Evolutionary conservation across 2,329 filamentous ascomycete species (phyloP).

Genomic region (Sphaerulina vaccinii): DNA sequence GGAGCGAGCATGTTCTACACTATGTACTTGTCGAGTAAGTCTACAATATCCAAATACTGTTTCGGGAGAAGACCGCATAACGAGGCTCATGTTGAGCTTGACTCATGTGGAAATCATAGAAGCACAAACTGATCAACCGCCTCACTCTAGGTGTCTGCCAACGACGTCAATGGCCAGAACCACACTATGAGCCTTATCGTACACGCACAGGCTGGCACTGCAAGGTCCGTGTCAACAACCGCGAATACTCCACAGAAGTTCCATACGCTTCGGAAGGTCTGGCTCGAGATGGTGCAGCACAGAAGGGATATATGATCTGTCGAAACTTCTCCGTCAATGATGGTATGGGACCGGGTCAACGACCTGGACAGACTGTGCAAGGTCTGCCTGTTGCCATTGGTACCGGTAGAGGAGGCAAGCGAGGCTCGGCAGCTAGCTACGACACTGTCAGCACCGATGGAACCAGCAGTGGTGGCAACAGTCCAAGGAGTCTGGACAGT

Average conservation of each 20-base stretch:
- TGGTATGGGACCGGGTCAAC: constrained; percentile 70
- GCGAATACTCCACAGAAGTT: constrained; percentile 90
- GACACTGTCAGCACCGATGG: constrained; percentile 47
- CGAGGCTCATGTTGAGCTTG: constrained; percentile 23
- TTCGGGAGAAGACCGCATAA: constrained; percentile 16
- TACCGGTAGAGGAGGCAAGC: constrained; percentile 54
- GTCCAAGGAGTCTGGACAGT: constrained; percentile 50
- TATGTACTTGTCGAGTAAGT: constrained; percentile 59
- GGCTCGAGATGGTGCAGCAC: constrained; percentile 89
- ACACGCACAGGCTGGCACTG: constrained; percentile 77
- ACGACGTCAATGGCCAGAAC: constrained; percentile 89
- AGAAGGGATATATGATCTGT: constrained; percentile 96
- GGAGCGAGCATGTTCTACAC: constrained; percentile 40
- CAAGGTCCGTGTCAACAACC: constrained; percentile 90
- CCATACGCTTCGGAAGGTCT: constrained; percentile 78
- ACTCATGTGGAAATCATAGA: constrained; percentile 10
- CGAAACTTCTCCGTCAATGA: constrained; percentile 96
- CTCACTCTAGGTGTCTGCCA: constrained; percentile 74
- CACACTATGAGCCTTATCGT: constrained; percentile 79
- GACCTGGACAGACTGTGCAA: constrained; percentile 58
- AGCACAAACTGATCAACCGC: constrained; percentile 5
- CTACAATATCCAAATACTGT: constrained; percentile 31
- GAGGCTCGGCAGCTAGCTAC: constrained; percentile 41
- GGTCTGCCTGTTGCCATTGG: constrained; percentile 65
- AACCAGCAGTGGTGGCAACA: constrained; percentile 53